Percentiles rank a stretch among this genome's conserved stretches.
These are phyloP conservation scores for Phlebiopsis flavidoalba DNA, from an alignment of 768 basidiomycete species.

Conservation along the genomic window DNA sequence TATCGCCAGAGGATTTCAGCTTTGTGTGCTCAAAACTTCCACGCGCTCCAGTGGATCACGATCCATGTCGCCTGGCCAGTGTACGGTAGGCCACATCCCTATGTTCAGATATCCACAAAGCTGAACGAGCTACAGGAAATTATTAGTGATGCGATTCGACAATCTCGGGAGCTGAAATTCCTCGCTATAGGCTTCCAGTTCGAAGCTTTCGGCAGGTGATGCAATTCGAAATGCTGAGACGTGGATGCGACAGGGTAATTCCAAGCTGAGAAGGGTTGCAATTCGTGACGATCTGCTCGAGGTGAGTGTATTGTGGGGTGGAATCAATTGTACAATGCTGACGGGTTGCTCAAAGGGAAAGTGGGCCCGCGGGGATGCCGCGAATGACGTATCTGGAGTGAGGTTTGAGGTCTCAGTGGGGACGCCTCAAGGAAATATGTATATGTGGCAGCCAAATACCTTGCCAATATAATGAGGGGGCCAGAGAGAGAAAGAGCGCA, in stretches of 20 bases:
- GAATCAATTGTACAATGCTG: too few relatives aligned
- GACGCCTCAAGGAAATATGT: not conserved
- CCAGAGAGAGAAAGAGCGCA: too few relatives aligned
- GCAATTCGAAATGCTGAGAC: not conserved
- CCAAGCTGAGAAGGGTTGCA: not conserved
- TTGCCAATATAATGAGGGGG: not conserved
- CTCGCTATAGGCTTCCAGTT: not conserved
- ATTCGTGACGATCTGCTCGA: not conserved
- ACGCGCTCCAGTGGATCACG: not conserved
- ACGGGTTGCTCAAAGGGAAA: not conserved
- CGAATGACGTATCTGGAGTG: not conserved
- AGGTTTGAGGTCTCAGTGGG: not conserved
- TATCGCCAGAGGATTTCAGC: not conserved
- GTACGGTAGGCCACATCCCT: not conserved
- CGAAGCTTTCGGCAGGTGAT: not conserved
- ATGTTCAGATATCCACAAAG: not conserved
- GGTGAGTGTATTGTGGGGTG: not conserved
- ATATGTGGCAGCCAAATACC: not conserved
- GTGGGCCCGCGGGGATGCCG: not conserved
- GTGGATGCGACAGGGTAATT: not conserved
- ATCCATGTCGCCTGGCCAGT: not conserved
- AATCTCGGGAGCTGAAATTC: not conserved
- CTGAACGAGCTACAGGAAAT: not conserved
- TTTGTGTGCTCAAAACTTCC: not conserved
- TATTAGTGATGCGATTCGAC: not conserved